phyloP scores from a whole-genome alignment of 176 grass and related monocot genomes.

The Miscanthus lutarioriparius region DNA sequence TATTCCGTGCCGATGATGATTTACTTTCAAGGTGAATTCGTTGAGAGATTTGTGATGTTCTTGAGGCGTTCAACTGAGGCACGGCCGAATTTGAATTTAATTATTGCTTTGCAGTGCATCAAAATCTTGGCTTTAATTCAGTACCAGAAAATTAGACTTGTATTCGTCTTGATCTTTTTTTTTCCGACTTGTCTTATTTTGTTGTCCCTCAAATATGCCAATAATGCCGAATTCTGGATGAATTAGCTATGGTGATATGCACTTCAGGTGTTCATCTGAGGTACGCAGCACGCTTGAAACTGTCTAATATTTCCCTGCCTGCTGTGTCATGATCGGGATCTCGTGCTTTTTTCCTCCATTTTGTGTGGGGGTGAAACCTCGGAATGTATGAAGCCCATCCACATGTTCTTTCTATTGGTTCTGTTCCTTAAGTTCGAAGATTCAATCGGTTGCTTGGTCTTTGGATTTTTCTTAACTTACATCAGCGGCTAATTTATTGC shows the following conservation, averaged over 20 bases:
- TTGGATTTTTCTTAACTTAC: too few species aligned
- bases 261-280: not conserved
- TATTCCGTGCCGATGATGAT: constrained; percentile 29
- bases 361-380: too few species aligned
- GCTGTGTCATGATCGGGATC: too few species aligned
- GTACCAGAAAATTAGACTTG: not conserved
- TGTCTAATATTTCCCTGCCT: not conserved
- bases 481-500: too few species aligned
- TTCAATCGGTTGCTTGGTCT: too few species aligned
- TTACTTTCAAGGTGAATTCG: constrained; percentile 33
- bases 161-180: not conserved
- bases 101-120: not conserved
- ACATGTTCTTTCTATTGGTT: too few species aligned
- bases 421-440: too few species aligned
- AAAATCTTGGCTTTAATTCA: not conserved
- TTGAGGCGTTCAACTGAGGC: constrained; percentile 25
- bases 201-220: too few species aligned
- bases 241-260: not conserved
- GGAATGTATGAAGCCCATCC: too few species aligned
- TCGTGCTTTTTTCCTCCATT: too few species aligned
- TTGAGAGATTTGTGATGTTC: constrained; percentile 3
- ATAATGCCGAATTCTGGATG: not conserved
- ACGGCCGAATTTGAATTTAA: not conserved
- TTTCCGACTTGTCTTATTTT: not conserved
- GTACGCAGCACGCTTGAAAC: not conserved